Conservation (phyloP, 2,329 filamentous ascomycete genomes). For the Grosmannia serpens region DNA sequence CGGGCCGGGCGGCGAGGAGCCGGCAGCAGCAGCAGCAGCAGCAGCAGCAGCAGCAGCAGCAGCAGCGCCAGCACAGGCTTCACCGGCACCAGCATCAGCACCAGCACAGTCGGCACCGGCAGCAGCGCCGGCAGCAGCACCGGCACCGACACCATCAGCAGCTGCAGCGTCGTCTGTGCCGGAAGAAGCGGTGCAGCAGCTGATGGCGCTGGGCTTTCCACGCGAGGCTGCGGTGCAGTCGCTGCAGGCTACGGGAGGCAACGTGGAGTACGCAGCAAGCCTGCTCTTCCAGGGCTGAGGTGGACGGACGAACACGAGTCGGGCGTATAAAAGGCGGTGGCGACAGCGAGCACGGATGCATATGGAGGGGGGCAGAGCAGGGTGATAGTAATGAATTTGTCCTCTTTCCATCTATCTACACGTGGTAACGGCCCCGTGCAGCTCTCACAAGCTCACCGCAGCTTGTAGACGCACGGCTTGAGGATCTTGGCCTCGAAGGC, state of each 20-base stretch:
- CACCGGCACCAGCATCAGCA: background rate
- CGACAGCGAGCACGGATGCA: background rate
- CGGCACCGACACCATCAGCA: background rate
- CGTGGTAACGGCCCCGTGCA: background rate
- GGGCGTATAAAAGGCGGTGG: background rate
- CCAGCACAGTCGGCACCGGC: background rate
- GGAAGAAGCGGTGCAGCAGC: conserved; percentile 60
- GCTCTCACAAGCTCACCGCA: conserved; percentile 41
- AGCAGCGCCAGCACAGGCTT: background rate
- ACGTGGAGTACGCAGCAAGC: conserved; percentile 79
- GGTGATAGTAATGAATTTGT: too few species aligned
- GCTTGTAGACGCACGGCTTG: conserved; percentile 95
- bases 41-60: background rate
- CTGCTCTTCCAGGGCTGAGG: conserved; percentile 50
- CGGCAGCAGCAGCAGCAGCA: too few species aligned
- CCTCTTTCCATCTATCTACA: too few species aligned
- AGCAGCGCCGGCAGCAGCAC: background rate
- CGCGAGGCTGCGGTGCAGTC: conserved; percentile 67
- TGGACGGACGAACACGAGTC: background rate
- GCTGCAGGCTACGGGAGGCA: conserved; percentile 70
- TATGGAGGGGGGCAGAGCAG: too few species aligned
- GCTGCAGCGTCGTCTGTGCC: conserved; percentile 26
- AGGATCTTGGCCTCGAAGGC: conserved; percentile 55
- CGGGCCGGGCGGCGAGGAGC: background rate
- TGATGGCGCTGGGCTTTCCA: conserved; percentile 68